Conservation (phyloP, 768 basidiomycete genomes). For the Pleurotus tuber-regium region DNA sequence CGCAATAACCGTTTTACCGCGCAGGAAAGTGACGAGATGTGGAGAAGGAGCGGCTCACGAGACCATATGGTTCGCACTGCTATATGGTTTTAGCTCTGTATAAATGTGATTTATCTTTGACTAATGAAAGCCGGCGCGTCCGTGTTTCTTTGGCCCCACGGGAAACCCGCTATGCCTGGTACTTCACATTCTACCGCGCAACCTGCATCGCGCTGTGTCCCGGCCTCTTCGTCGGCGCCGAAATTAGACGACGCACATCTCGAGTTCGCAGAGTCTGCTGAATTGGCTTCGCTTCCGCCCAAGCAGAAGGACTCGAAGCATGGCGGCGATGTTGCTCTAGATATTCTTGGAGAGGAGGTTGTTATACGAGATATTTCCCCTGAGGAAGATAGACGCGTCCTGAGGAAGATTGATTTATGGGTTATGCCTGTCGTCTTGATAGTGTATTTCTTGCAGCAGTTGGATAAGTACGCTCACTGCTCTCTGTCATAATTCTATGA, state of each 20-base stretch:
- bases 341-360: slow-evolving; percentile 23
- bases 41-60: not conserved
- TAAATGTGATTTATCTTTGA: not conserved
- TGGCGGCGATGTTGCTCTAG: slow-evolving; percentile 30
- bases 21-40: not conserved
- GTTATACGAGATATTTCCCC: slow-evolving; percentile 23
- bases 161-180: not conserved
- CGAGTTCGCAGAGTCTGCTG: not conserved
- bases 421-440: slow-evolving; percentile 36
- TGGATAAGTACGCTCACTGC: slow-evolving; percentile 36
- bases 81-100: not conserved
- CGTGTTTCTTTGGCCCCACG: too few relatives aligned
- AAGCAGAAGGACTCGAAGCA: not conserved
- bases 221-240: too few relatives aligned
- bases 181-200: not conserved
- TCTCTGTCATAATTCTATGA: not conserved
- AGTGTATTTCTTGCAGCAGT: slow-evolving; percentile 42
- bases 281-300: too few relatives aligned
- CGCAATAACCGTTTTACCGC: not conserved
- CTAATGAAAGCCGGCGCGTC: not conserved
- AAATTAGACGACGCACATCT: not conserved
- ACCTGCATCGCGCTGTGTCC: not conserved
- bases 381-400: slow-evolving; percentile 29
- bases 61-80: not conserved
- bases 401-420: slow-evolving; percentile 39